phyloP scores from a whole-genome alignment of 495 filamentous ascomycete species.

The Hypoxylon lenormandii region DNA sequence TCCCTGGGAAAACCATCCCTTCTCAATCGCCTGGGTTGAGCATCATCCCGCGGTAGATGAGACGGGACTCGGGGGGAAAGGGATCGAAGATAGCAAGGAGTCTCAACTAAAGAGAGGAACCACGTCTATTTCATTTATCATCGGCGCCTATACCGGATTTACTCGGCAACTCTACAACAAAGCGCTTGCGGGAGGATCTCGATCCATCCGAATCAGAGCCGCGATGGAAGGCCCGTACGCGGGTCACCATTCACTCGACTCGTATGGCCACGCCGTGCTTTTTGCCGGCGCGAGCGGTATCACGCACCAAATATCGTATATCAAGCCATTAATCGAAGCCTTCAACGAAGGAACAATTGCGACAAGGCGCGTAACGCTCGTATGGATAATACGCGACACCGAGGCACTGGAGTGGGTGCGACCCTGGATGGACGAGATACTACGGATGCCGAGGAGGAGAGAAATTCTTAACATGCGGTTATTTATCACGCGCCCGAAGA shows the following conservation, averaged over 20 bases:
- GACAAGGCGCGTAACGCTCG: conserved; percentile 80
- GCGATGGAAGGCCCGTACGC: conserved; percentile 89
- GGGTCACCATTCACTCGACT: conserved; percentile 81
- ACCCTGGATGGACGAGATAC: conserved; percentile 89
- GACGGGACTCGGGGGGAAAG: conserved; percentile 41
- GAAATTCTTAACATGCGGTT: conserved; percentile 85
- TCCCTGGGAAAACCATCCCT: conserved; percentile 89
- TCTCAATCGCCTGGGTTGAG: conserved; percentile 88
- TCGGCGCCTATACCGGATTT: conserved; percentile 87
- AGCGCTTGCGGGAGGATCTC: conserved; percentile 35
- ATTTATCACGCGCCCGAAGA: conserved; percentile 85
- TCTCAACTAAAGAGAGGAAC: conserved; percentile 48
- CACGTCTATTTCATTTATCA: conserved; percentile 78
- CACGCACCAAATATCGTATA: conserved; percentile 91
- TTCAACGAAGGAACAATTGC: conserved; percentile 80
- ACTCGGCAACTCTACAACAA: conserved; percentile 81
- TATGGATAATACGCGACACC: conserved; percentile 90
- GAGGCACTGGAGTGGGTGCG: conserved; percentile 92
- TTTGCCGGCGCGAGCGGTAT: conserved; percentile 94
- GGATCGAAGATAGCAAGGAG: conserved; percentile 26
- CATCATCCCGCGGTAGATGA: conserved; percentile 51
- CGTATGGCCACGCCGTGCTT: conserved; percentile 88
- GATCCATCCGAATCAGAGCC: conserved; percentile 55
- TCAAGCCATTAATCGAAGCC: conserved; percentile 80
- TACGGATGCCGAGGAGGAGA: conserved; percentile 79